Percentiles rank a stretch among this genome's conserved stretches.
Evolutionary conservation across 139 green algal genomes (phyloP).

Genomic region (Choricystis sp.): DNA sequence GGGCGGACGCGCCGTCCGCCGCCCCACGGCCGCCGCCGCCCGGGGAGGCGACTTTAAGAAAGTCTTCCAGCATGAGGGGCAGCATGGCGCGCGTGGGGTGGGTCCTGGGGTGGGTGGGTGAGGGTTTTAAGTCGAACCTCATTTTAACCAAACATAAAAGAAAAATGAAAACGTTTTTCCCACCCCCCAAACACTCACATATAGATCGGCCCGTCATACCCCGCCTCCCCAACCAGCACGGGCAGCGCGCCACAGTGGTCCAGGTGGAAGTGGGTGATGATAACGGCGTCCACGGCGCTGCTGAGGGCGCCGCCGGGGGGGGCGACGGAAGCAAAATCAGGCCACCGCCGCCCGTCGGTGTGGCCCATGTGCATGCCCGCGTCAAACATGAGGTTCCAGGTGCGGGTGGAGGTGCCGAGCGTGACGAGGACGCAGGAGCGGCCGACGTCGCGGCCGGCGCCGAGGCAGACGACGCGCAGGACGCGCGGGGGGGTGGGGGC

Average conservation of each 20-base stretch:
- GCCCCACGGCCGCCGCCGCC: background rate
- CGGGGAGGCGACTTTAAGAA: constrained; percentile 18
- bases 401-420: background rate
- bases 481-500: background rate
- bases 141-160: too few species aligned
- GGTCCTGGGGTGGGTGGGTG: too few species aligned
- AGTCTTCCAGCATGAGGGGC: constrained; percentile 59
- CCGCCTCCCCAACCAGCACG: constrained; percentile 39
- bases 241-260: constrained; percentile 48
- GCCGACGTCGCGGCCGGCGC: background rate
- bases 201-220: constrained; percentile 45
- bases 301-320: background rate
- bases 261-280: constrained; percentile 55
- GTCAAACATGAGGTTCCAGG: background rate
- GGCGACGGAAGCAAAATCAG: background rate
- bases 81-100: constrained; percentile 48
- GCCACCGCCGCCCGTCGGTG: background rate
- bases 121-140: too few species aligned
- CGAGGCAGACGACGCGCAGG: background rate
- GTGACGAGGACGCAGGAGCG: background rate
- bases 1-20: too few species aligned
- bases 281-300: constrained; percentile 22
- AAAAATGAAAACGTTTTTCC: too few species aligned
- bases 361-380: background rate
- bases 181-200: too few species aligned